Conservation (phyloP, 352 stramenopile genomes). For the Globisporangium apiculatum region DNA sequence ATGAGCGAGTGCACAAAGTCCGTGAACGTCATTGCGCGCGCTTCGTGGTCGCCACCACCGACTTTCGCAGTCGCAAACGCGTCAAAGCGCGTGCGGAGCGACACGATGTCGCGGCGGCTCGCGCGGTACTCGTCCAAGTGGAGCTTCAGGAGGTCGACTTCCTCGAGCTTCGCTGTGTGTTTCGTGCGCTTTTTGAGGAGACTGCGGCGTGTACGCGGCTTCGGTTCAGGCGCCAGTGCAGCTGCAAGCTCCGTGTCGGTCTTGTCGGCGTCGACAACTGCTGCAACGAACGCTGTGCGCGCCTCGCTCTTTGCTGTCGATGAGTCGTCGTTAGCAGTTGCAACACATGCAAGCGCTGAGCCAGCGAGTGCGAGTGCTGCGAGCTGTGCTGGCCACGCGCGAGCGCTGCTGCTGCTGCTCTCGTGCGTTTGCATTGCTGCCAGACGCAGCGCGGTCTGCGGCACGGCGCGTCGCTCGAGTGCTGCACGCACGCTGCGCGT, state of each 20-base stretch:
- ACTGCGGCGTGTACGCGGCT: conserved; percentile 22
- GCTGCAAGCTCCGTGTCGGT: conserved; percentile 5
- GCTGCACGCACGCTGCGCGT: background rate
- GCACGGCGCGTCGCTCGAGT: background rate
- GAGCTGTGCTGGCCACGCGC: conserved; percentile 1
- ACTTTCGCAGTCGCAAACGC: conserved; percentile 48
- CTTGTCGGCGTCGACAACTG: conserved; percentile 9
- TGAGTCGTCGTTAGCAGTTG: background rate
- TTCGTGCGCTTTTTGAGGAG: conserved; percentile 59
- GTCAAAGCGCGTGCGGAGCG: conserved; percentile 44
- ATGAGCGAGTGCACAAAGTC: conserved; percentile 76
- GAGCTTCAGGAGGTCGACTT: conserved; percentile 58
- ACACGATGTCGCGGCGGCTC: conserved; percentile 25
- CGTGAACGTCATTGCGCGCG: conserved; percentile 69
- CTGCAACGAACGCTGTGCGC: conserved; percentile 7
- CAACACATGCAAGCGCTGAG: background rate
- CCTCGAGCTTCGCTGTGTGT: conserved; percentile 48
- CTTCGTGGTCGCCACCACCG: conserved; percentile 14
- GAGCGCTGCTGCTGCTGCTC: background rate
- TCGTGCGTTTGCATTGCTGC: background rate
- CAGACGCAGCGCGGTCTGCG: background rate
- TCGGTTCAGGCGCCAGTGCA: conserved; percentile 10
- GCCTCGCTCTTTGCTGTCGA: conserved; percentile 4
- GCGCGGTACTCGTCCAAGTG: conserved; percentile 64
- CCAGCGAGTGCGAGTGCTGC: conserved; percentile 6